These are phyloP conservation scores for Phylloporus sp. DNA, from an alignment of 768 basidiomycete genomes.

Conservation along the genomic window DNA sequence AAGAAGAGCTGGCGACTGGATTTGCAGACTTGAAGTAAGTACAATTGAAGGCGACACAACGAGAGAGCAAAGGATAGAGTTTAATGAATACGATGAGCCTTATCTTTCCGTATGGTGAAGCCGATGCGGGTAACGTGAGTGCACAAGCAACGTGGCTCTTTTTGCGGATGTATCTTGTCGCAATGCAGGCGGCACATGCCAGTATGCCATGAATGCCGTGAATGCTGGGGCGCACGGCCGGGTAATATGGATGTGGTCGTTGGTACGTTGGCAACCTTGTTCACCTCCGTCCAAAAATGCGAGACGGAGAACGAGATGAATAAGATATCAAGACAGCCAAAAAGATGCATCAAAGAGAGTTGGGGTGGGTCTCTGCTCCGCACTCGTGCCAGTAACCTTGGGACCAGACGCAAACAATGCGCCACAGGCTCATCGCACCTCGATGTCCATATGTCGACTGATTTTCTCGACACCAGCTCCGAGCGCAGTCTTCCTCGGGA, in stretches of 20 bases:
- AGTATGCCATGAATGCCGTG: neutral
- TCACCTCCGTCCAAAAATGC: neutral
- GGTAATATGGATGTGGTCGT: neutral
- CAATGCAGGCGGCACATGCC: neutral
- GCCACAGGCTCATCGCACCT: conserved; percentile 11
- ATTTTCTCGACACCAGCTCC: conserved; percentile 37
- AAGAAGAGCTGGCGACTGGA: neutral
- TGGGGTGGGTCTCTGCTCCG: conserved; percentile 4
- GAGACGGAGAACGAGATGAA: neutral
- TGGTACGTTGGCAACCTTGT: neutral
- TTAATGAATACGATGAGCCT: neutral
- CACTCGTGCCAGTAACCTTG: conserved; percentile 3
- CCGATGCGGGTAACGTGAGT: neutral
- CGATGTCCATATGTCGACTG: conserved; percentile 30
- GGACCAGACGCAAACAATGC: neutral
- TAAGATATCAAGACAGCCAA: neutral
- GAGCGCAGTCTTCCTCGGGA: conserved; percentile 28
- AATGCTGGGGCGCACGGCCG: neutral
- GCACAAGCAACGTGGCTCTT: neutral
- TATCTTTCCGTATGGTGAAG: neutral
- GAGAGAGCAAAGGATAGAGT: neutral
- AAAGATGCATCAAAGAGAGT: conserved; percentile 10
- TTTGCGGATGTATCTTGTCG: neutral
- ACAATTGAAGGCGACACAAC: neutral
- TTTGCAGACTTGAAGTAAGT: conserved; percentile 2